Conservation (phyloP, 176 grass and related monocot genomes). For the Urochloa ruziziensis region DNA sequence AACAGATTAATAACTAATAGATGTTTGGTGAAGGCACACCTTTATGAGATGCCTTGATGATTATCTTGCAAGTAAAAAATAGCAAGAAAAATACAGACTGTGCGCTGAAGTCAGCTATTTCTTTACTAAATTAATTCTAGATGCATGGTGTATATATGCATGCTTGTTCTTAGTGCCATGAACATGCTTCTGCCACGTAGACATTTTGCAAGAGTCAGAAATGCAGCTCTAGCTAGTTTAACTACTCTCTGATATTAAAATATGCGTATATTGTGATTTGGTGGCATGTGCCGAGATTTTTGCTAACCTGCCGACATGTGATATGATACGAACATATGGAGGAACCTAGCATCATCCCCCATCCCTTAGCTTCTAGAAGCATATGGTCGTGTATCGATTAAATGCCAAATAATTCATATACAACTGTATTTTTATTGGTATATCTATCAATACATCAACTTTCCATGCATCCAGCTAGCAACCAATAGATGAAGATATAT, state of each 20-base stretch:
- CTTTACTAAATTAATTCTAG: conserved; percentile 16
- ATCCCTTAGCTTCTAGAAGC: conserved; percentile 38
- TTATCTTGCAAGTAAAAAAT: conserved; percentile 3
- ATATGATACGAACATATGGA: conserved; percentile 27
- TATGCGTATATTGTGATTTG: conserved; percentile 28
- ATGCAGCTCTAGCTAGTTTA: background rate
- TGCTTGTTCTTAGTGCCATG: conserved; percentile 3
- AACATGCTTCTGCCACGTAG: conserved; percentile 31
- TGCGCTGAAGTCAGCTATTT: conserved; percentile 14
- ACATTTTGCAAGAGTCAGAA: conserved; percentile 15
- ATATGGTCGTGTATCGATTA: conserved; percentile 30
- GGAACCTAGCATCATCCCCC: conserved; percentile 7
- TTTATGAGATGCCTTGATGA: conserved; percentile 7
- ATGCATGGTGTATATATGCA: no score
- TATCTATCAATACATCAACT: background rate
- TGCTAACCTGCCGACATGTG: conserved; percentile 38
- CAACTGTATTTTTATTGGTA: conserved; percentile 22
- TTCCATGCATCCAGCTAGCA: conserved; percentile 14
- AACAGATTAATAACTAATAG: background rate
- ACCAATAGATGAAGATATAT: background rate
- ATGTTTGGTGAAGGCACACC: conserved; percentile 21
- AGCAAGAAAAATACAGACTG: background rate
- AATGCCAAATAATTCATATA: conserved; percentile 42
- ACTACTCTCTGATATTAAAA: background rate
- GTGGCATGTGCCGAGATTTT: conserved; percentile 48